Evolutionary conservation across 257 asterid genomes (phyloP).

Genomic region (Solanum virginianum): DNA sequence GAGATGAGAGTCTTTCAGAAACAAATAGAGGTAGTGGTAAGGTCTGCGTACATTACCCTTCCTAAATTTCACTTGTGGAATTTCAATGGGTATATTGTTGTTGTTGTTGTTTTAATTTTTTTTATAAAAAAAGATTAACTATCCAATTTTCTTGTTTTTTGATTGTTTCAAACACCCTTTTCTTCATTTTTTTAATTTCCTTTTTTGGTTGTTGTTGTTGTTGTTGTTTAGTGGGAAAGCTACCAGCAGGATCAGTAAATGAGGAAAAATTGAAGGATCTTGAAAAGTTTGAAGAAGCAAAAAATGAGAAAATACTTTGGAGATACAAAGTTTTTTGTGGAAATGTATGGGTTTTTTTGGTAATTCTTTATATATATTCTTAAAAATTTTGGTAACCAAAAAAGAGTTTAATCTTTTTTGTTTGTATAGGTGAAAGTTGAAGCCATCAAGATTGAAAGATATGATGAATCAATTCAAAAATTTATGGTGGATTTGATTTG

Average conservation of each 20-base stretch:
- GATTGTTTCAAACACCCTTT: background rate
- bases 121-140: background rate
- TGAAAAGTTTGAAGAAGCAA: slow-evolving; percentile 26
- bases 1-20: no score
- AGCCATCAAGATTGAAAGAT: slow-evolving; percentile 28
- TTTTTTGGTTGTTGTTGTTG: background rate
- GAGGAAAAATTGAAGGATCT: slow-evolving; percentile 35
- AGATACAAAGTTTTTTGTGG: slow-evolving; percentile 29
- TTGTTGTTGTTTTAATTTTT: background rate
- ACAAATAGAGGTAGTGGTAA: no score
- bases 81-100: no score
- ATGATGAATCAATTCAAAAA: slow-evolving; percentile 30
- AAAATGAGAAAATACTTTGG: slow-evolving; percentile 13
- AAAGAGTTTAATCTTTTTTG: background rate
- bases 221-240: background rate
- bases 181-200: background rate
- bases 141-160: background rate
- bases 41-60: no score
- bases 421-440: slow-evolving; percentile 37
- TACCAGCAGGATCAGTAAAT: slow-evolving; percentile 18
- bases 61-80: no score
- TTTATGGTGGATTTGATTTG: slow-evolving; percentile 36
- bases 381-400: background rate
- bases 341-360: background rate
- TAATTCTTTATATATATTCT: background rate